These are phyloP conservation scores for Cornus controversa DNA, from an alignment of 148 eudicot species.

Conservation along the genomic window DNA sequence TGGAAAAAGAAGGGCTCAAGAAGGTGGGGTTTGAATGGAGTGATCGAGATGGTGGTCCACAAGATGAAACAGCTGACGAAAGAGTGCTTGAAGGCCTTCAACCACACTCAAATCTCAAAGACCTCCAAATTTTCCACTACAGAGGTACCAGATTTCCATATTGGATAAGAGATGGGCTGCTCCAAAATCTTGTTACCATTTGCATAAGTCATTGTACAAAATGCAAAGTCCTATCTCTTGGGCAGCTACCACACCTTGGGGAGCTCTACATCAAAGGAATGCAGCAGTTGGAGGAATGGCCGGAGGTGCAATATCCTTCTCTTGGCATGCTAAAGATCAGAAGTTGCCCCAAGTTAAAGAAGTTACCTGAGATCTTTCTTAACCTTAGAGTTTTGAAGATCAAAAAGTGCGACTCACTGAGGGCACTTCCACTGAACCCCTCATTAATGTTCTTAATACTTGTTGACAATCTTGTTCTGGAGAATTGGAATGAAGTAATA, in stretches of 20 bases:
- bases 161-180: conserved; percentile 23
- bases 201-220: conserved; percentile 22
- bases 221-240: conserved; percentile 25
- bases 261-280: conserved; percentile 29
- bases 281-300: conserved; percentile 29
- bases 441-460: conserved; percentile 13
- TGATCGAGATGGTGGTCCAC: conserved; percentile 3
- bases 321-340: conserved; percentile 10
- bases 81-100: conserved; percentile 27
- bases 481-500: conserved; percentile 5
- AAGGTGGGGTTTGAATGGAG: conserved; percentile 32
- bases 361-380: conserved; percentile 15
- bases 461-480: conserved; percentile 16
- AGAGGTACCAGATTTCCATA: conserved; percentile 18
- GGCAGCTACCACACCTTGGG: conserved; percentile 15
- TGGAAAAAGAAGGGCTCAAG: conserved; percentile 18
- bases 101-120: conserved; percentile 22
- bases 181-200: conserved; percentile 10
- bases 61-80: conserved; percentile 19
- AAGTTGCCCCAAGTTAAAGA: conserved; percentile 28
- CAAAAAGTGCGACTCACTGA: conserved; percentile 29
- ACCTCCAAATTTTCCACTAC: conserved; percentile 24
- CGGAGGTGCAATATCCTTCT: conserved; percentile 1
- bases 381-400: conserved; percentile 22
- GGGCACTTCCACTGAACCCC: conserved; percentile 19